Evolutionary conservation across 352 stramenopile species (phyloP).

Genomic region (Pythium oligandrum): DNA sequence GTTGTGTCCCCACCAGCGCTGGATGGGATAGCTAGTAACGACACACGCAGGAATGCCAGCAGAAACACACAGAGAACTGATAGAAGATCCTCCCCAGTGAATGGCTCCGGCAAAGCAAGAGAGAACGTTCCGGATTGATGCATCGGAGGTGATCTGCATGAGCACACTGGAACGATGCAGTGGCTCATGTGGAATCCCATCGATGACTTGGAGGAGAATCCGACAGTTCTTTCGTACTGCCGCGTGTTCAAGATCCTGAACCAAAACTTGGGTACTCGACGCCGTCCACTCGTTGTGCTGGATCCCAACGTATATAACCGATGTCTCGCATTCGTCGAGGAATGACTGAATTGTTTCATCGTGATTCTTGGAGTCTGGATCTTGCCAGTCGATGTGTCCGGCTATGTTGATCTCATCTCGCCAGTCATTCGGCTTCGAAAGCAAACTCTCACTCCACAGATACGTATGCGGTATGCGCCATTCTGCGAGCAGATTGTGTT

Average conservation of each 20-base stretch:
- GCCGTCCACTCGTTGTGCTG: slow-evolving; percentile 39
- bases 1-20: slow-evolving; percentile 52
- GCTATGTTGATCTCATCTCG: slow-evolving; percentile 43
- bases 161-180: slow-evolving; percentile 30
- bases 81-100: slow-evolving; percentile 55
- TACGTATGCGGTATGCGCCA: slow-evolving; percentile 72
- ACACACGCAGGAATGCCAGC: slow-evolving; percentile 48
- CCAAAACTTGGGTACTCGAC: slow-evolving; percentile 26
- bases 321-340: slow-evolving; percentile 16
- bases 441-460: slow-evolving; percentile 54
- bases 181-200: slow-evolving; percentile 22
- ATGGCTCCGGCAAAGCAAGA: slow-evolving; percentile 28
- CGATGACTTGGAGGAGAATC: slow-evolving; percentile 56
- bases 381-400: slow-evolving; percentile 36
- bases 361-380: slow-evolving; percentile 4
- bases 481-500: slow-evolving; percentile 33
- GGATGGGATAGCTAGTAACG: slow-evolving; percentile 28
- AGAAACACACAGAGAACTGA: slow-evolving; percentile 45
- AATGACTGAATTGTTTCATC: slow-evolving; percentile 19
- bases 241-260: slow-evolving; percentile 38
- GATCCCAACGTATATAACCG: slow-evolving; percentile 50
- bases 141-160: slow-evolving; percentile 42
- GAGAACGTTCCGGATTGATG: slow-evolving; percentile 35
- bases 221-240: slow-evolving; percentile 28
- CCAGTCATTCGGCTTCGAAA: slow-evolving; percentile 66